Evolutionary conservation across 2,329 filamentous ascomycete genomes (phyloP).

Genomic region (Epichloe coenophiala): DNA sequence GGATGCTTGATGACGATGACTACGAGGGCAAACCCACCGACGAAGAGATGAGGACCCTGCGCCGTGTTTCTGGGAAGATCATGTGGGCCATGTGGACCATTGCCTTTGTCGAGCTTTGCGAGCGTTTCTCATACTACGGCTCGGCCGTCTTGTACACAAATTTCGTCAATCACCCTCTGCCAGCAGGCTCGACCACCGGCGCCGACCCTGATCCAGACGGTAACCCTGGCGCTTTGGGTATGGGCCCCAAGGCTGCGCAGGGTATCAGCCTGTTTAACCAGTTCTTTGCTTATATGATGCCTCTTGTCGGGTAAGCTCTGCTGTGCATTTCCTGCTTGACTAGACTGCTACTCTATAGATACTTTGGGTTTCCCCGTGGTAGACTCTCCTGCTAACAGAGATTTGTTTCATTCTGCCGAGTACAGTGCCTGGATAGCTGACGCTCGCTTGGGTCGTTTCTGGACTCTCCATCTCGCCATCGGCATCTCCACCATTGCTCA

Average conservation of each 20-base stretch:
- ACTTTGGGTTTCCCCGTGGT: too few relatives aligned
- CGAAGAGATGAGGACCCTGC: slow-evolving; percentile 48
- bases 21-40: slow-evolving; percentile 38
- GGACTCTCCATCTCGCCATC: slow-evolving; percentile 57
- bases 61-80: slow-evolving; percentile 49
- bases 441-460: slow-evolving; percentile 58
- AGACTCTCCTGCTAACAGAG: neutral
- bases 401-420: neutral
- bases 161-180: slow-evolving; percentile 45
- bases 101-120: slow-evolving; percentile 60
- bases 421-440: slow-evolving; percentile 45
- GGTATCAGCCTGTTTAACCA: slow-evolving; percentile 39
- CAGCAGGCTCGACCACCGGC: slow-evolving; percentile 39
- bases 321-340: too few relatives aligned
- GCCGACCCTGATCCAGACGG: slow-evolving; percentile 22
- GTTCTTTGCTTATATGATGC: slow-evolving; percentile 50
- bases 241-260: slow-evolving; percentile 42
- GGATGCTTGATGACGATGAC: slow-evolving; percentile 11
- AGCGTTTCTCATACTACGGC: slow-evolving; percentile 69
- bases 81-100: slow-evolving; percentile 55
- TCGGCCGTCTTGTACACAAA: slow-evolving; percentile 56
- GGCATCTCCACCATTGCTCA: slow-evolving; percentile 52
- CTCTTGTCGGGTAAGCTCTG: slow-evolving; percentile 34
- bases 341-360: too few relatives aligned
- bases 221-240: slow-evolving; percentile 38